These are phyloP conservation scores for Amauroascus verrucosus DNA, from an alignment of 2,329 filamentous ascomycete species.

Conservation along the genomic window DNA sequence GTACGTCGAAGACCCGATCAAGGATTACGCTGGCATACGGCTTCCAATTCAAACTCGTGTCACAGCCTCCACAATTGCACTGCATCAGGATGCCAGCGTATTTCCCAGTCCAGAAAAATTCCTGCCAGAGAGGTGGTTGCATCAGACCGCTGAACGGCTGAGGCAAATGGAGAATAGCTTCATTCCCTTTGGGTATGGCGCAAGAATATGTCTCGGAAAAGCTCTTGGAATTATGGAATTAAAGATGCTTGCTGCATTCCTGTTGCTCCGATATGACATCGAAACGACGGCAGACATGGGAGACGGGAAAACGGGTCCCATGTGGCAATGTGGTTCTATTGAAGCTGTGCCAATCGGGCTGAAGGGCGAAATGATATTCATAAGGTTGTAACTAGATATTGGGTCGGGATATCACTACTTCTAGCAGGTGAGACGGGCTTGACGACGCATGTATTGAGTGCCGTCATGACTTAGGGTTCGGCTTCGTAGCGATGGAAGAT, in stretches of 20 bases:
- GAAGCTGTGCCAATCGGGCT: slow-evolving; percentile 3
- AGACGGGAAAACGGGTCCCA: slow-evolving; percentile 1
- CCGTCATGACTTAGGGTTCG: not conserved
- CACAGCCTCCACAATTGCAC: slow-evolving; percentile 5
- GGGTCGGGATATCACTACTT: not conserved
- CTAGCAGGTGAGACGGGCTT: not conserved
- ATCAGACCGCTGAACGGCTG: slow-evolving; percentile 14
- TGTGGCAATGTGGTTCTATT: slow-evolving; percentile 8
- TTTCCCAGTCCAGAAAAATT: slow-evolving; percentile 31
- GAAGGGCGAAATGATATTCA: slow-evolving; percentile 7
- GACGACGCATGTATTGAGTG: not conserved
- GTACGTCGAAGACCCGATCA: slow-evolving; percentile 3
- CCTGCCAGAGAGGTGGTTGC: slow-evolving; percentile 35
- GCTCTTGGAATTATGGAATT: slow-evolving; percentile 9
- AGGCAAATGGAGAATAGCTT: slow-evolving; percentile 27
- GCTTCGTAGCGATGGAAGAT: not conserved
- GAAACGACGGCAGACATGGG: slow-evolving; percentile 1
- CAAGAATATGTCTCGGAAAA: slow-evolving; percentile 31
- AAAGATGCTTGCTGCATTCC: slow-evolving; percentile 2
- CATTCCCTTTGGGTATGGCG: slow-evolving; percentile 38
- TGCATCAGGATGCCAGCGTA: slow-evolving; percentile 15
- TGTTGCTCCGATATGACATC: slow-evolving; percentile 1
- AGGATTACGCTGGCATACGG: not conserved
- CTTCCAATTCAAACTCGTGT: slow-evolving; percentile 4
- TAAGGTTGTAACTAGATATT: not conserved